Evolutionary conservation across 1,139 yeast species (phyloP), one percentile per base, ranked within the genome.

Genomic region (Blastobotrys indianensis): DNA sequence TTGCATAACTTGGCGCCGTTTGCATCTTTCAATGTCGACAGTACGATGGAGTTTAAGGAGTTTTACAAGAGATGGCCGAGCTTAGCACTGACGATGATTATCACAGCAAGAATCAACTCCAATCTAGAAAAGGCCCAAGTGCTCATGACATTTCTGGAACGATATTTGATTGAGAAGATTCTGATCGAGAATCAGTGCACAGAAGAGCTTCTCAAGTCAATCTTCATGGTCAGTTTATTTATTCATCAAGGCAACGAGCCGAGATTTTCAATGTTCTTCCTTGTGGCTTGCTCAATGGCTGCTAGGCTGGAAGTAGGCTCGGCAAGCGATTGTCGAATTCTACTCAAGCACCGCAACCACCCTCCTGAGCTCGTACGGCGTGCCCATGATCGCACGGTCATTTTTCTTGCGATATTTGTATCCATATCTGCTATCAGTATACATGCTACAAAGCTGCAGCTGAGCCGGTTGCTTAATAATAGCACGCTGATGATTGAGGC

Each of bases 1-100:
- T 51, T 67, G 9, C 51, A 62, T 11, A 66, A 71, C 11, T 64
- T 76, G 60, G 58, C 73, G n/a, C 65, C 71, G 3, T 44, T 29
- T 25, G 20, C 25, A 20, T 7, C 25, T 20, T 20, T 20, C 25
- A 20, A 20, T 7, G 7, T 31, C 9, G 12, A 12, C 32, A 10
- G 9, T 31, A 4, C 5, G 32, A n/a, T 31, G 5, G 32, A 31
- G 4, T 31, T 11, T 10, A 11, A 11, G 32, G 32, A 31, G 5
- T 31, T 31, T 31, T 11, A 31, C 5, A 31, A 31, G 32, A 31
- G 9, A 11, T 5, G 5, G 3, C 12, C 12, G 5, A 5, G 32
- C 32, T 12, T n/a, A 7, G 39, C 46, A 3, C 11, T 39, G 39
- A 42, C 46, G 20, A 30, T 39, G 39, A 36, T 44, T 11, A 23